Evolutionary conservation across 345 rosid genomes (phyloP), one percentile per base, ranked within the genome.

Genomic region (Triadica sebifera): DNA sequence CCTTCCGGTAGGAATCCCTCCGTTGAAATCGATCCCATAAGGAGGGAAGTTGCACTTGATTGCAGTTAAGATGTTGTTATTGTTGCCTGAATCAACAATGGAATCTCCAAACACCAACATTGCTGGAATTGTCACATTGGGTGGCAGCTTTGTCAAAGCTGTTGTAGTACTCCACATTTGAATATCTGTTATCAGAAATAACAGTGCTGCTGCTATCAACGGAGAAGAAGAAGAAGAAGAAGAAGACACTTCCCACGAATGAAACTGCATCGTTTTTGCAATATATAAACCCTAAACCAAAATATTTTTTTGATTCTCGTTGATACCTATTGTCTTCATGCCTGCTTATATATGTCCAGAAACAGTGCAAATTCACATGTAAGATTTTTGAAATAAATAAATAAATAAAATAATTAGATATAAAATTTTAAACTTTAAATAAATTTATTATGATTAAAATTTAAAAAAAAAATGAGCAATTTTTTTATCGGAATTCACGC

Each of bases 1-100:
- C 68, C 94, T 80, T 12, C 94, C 94, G 0, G 90, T 86, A 6
- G 94, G 70, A 22, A 49, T 72, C 22, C 81, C 77, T 19, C 85
- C 87, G 52, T 67, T 76, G 79, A 88, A 86, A 39, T 88, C 87
- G 52, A 84, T 82, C 65, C 94, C 94, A 65, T 89, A 86, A 38
- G 94, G 94, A 5, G 81, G 79, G 57, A 52, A 52, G 20, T 52
- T 52, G 22, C 20, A 17, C 57, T 52, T 52, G n/a, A 16, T 6
- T 2, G 6, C n/a, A 19, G 57, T 19, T 1, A 5, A 0, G 8
- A 52, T 8, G 8, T 52, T 15, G 57, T 52, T 52, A n/a, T 52
- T 52, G 20, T 50, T 50, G 13, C 17, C 53, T 10, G 53, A 12
- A 50, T 52, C 20, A 16, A 52, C 20, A 16, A 19, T 52, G n/a